A percentile compares a stretch with the other conserved stretches of the same genome.
phyloP scores from a whole-genome alignment of 2,329 filamentous ascomycete species.

The Alternaria panax region DNA sequence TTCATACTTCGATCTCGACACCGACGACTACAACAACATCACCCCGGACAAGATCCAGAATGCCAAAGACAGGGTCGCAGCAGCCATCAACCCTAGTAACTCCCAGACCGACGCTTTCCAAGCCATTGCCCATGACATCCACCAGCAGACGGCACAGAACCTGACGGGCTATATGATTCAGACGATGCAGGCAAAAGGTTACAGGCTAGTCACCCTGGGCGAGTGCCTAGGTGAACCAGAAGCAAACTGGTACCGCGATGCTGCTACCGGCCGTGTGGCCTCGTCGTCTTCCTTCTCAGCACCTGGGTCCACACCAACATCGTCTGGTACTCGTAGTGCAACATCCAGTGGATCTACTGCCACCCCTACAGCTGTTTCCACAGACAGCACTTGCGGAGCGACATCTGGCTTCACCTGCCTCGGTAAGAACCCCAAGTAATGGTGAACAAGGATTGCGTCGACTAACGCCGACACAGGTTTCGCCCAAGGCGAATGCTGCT shows the following conservation, averaged over 20 bases:
- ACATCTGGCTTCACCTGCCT: constrained; percentile 30
- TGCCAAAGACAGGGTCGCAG: constrained; percentile 50
- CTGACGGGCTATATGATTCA: constrained; percentile 55
- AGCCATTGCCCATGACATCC: constrained; percentile 61
- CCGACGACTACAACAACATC: constrained; percentile 53
- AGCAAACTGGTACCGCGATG: constrained; percentile 56
- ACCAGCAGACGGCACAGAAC: constrained; percentile 53
- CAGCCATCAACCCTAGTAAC: constrained; percentile 48
- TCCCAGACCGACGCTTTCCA: constrained; percentile 51
- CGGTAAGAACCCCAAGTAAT: not conserved
- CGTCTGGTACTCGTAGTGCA: constrained; percentile 10
- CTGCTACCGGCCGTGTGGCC: constrained; percentile 16
- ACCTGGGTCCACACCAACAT: constrained; percentile 25
- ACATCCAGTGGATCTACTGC: constrained; percentile 13
- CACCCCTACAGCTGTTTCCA: constrained; percentile 9
- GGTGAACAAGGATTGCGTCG: not conserved
- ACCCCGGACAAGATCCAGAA: constrained; percentile 42
- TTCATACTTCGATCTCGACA: constrained; percentile 67
- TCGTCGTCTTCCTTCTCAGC: constrained; percentile 18
- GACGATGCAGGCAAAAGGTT: constrained; percentile 45
- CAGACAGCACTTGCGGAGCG: constrained; percentile 30
- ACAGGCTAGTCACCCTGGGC: constrained; percentile 54
- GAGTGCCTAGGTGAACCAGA: constrained; percentile 55
- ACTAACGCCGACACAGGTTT: constrained; percentile 17
- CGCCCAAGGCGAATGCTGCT: constrained; percentile 50